phyloP scores from a whole-genome alignment of 495 filamentous ascomycete genomes.

The Barbatosphaeria neglecta region DNA sequence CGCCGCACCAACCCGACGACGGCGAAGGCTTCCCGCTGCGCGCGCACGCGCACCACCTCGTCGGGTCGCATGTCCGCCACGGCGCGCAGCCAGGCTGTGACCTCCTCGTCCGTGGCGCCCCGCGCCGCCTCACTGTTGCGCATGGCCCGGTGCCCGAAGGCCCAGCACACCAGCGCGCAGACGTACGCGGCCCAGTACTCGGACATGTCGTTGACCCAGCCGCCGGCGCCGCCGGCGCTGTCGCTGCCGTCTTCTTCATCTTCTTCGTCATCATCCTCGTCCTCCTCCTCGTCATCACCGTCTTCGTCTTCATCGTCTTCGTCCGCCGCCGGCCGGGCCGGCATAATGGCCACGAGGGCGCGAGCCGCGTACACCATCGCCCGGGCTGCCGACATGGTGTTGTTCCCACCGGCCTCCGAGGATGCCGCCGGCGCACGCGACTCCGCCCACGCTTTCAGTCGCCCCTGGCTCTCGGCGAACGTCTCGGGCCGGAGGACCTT shows the following conservation, averaged over 20 bases:
- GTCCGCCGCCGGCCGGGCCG: not conserved
- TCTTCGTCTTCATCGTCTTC: no score
- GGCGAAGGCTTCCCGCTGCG: slow-evolving; percentile 19
- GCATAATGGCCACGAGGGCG: slow-evolving; percentile 16
- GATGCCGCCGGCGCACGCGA: slow-evolving; percentile 1
- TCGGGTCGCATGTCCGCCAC: slow-evolving; percentile 47
- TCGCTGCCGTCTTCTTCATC: not conserved
- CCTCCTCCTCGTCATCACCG: no score
- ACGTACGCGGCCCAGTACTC: slow-evolving; percentile 39
- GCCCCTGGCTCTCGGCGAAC: slow-evolving; percentile 26
- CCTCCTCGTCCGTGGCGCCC: slow-evolving; percentile 40
- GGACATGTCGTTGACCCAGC: slow-evolving; percentile 23
- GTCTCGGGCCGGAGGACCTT: slow-evolving; percentile 24
- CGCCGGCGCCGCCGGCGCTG: not conserved
- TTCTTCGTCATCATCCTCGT: no score
- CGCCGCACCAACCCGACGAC: slow-evolving; percentile 27
- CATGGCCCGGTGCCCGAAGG: slow-evolving; percentile 20
- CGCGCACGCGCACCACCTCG: slow-evolving; percentile 14
- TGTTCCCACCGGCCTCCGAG: not conserved
- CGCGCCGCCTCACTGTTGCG: slow-evolving; percentile 43
- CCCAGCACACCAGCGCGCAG: slow-evolving; percentile 37
- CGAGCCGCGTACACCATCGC: slow-evolving; percentile 21
- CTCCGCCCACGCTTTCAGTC: slow-evolving; percentile 24
- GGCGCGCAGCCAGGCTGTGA: slow-evolving; percentile 46
- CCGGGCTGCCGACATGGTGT: slow-evolving; percentile 8